These are phyloP conservation scores for Vanrija sp. DNA, from an alignment of 1,284 basidiomycete species.

Conservation along the genomic window DNA sequence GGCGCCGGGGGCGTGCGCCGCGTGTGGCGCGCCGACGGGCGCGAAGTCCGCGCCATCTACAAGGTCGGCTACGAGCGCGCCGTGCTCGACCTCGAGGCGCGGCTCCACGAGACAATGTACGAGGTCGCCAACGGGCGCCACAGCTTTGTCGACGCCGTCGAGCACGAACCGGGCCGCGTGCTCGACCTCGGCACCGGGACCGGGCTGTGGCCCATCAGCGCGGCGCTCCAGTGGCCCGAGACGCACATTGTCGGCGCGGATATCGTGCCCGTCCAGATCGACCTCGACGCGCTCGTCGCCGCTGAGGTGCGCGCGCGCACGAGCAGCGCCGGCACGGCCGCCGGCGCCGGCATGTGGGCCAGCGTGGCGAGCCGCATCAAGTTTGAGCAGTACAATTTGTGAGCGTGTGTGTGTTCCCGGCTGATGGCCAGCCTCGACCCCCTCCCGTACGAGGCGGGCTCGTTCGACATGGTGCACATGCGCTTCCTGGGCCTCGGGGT, in stretches of 20 bases:
- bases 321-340: conserved; percentile 10
- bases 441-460: conserved; percentile 44
- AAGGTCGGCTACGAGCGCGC: conserved; percentile 43
- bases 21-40: conserved; percentile 8
- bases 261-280: conserved; percentile 36
- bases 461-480: conserved; percentile 47
- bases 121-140: conserved; percentile 32
- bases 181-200: conserved; percentile 46
- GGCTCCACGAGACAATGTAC: conserved; percentile 44
- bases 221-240: conserved; percentile 38
- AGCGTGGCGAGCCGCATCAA: conserved; percentile 32
- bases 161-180: conserved; percentile 25
- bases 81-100: conserved; percentile 42
- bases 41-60: conserved; percentile 25
- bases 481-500: conserved; percentile 45
- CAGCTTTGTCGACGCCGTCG: conserved; percentile 28
- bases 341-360: conserved; percentile 32
- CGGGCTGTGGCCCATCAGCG: conserved; percentile 45
- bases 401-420: too few species aligned
- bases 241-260: conserved; percentile 43
- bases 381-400: conserved; percentile 46
- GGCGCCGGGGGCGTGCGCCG: conserved; percentile 11
- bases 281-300: conserved; percentile 23
- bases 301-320: conserved; percentile 23
- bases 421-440: conserved; percentile 35